Evolutionary conservation across 805 yeast species (phyloP).

Genomic region (Spathaspora gorwiae): DNA sequence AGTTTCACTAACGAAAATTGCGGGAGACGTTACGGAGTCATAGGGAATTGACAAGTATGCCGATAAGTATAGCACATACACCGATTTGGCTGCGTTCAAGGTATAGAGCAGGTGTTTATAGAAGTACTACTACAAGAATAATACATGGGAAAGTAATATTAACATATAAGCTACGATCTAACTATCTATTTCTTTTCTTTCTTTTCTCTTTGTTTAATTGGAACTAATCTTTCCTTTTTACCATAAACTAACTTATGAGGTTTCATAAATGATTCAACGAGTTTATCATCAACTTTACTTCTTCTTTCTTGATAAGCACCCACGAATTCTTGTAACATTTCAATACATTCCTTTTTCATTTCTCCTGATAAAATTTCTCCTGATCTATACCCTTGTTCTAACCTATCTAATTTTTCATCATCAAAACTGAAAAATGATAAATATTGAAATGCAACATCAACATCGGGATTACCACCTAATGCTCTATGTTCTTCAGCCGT

Average conservation of each 20-base stretch:
- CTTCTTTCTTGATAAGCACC: slow-evolving; percentile 78
- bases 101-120: no score
- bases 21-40: no score
- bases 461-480: slow-evolving; percentile 90
- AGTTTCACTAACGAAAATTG: no score
- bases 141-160: background rate
- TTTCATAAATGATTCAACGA: slow-evolving; percentile 67
- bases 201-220: slow-evolving; percentile 50
- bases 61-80: no score
- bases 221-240: slow-evolving; percentile 64
- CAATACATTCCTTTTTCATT: slow-evolving; percentile 83
- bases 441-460: slow-evolving; percentile 93
- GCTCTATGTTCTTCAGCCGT: slow-evolving; percentile 86
- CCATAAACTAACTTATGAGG: slow-evolving; percentile 82
- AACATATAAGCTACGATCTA: background rate
- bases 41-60: no score
- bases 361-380: slow-evolving; percentile 92
- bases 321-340: slow-evolving; percentile 74
- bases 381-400: slow-evolving; percentile 60
- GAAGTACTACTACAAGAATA: background rate
- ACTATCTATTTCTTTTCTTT: slow-evolving; percentile 19
- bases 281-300: slow-evolving; percentile 55
- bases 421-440: slow-evolving; percentile 85
- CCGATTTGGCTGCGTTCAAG: no score
- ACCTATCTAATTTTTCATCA: slow-evolving; percentile 65